phyloP scores from a whole-genome alignment of 2,329 filamentous ascomycete genomes.

The Colletotrichum higginsianum region DNA sequence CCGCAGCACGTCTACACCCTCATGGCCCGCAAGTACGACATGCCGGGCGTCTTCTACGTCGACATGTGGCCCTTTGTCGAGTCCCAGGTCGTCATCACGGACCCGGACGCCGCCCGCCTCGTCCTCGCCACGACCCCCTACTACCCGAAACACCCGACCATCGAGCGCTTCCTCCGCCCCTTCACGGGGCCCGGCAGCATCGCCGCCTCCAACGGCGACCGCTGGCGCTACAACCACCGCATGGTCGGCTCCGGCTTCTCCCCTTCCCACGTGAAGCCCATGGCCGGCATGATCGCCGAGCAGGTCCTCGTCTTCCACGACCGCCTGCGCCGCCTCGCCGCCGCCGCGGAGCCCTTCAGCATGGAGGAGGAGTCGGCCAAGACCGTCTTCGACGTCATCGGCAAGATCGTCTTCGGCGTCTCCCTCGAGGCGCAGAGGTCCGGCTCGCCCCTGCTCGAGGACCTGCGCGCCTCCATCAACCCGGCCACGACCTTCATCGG shows the following conservation, averaged over 20 bases:
- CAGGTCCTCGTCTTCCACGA: slow-evolving; percentile 46
- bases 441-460: slow-evolving; percentile 40
- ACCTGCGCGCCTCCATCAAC: slow-evolving; percentile 40
- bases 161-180: slow-evolving; percentile 44
- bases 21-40: slow-evolving; percentile 44
- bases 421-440: slow-evolving; percentile 44
- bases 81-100: slow-evolving; percentile 47
- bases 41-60: slow-evolving; percentile 52
- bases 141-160: slow-evolving; percentile 42
- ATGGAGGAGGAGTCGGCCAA: slow-evolving; percentile 45
- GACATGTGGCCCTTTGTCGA: slow-evolving; percentile 50
- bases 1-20: slow-evolving; percentile 46
- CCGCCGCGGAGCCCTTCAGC: slow-evolving; percentile 43
- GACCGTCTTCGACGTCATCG: slow-evolving; percentile 47
- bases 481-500: slow-evolving; percentile 32
- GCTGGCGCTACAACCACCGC: slow-evolving; percentile 50
- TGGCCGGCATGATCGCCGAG: slow-evolving; percentile 47
- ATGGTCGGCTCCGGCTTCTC: slow-evolving; percentile 50
- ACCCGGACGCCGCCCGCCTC: slow-evolving; percentile 47
- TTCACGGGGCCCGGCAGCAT: slow-evolving; percentile 46
- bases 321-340: slow-evolving; percentile 39
- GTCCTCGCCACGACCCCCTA: slow-evolving; percentile 44
- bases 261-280: slow-evolving; percentile 45
- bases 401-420: slow-evolving; percentile 45
- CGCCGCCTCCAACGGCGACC: slow-evolving; percentile 46